Evolutionary conservation across 164 flowering plant species (phyloP).

Genomic region (Magnolia sinica): DNA sequence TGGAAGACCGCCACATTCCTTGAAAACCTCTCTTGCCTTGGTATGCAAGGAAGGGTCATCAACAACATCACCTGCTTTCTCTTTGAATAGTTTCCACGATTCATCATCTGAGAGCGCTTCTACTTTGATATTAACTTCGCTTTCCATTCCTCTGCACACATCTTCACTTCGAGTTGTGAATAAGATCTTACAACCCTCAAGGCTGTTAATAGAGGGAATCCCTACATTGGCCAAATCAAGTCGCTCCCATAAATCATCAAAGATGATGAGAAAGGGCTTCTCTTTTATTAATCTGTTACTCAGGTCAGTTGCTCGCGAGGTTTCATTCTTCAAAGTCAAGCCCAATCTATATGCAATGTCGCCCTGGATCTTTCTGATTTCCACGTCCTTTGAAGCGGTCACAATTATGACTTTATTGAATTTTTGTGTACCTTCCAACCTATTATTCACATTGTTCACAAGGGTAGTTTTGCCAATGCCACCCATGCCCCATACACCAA

Average conservation of each 20-base stretch:
- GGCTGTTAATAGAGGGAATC: not conserved
- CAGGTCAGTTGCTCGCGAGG: not conserved
- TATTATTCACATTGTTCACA: not conserved
- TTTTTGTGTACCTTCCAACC: not conserved
- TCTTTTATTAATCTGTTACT: not conserved
- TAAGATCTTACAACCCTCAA: slow-evolving; percentile 10
- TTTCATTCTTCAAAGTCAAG: not conserved
- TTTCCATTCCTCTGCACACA: slow-evolving; percentile 4
- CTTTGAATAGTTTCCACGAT: slow-evolving; percentile 21
- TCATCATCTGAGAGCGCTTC: slow-evolving; percentile 14
- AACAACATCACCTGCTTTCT: slow-evolving; percentile 12
- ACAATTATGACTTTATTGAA: slow-evolving; percentile 2
- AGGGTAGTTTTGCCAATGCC: slow-evolving; percentile 12
- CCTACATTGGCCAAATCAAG: slow-evolving; percentile 10
- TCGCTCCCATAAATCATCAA: slow-evolving; percentile 17
- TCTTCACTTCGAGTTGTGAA: slow-evolving; percentile 1
- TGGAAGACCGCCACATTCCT: slow-evolving; percentile 30
- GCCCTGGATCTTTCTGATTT: not conserved
- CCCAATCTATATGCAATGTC: not conserved
- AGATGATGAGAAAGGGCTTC: slow-evolving; percentile 6
- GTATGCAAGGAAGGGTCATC: not conserved
- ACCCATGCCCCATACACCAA: slow-evolving; percentile 18
- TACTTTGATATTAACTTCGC: slow-evolving; percentile 11
- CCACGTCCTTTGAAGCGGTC: not conserved
- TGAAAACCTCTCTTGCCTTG: slow-evolving; percentile 11